Conservation (phyloP, 1,284 basidiomycete species). For the Ustilago vetiveriae region DNA sequence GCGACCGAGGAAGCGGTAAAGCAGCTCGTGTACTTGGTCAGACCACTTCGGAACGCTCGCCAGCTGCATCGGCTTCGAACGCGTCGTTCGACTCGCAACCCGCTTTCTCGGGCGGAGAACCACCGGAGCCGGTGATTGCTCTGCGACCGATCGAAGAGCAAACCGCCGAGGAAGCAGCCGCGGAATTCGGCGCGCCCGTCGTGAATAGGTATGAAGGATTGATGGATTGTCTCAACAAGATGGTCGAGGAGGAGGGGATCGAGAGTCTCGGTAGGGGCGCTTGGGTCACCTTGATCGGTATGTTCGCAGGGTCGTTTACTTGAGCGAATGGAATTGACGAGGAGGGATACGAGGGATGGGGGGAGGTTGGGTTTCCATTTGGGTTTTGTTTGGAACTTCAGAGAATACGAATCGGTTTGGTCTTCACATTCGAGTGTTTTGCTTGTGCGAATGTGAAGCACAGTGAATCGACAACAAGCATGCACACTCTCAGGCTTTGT, state of each 20-base stretch:
- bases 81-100: conserved; percentile 13
- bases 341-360: neutral
- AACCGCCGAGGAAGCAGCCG: conserved; percentile 47
- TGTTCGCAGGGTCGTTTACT: conserved; percentile 57
- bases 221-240: conserved; percentile 62
- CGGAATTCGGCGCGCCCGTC: conserved; percentile 60
- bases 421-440: too few relatives aligned
- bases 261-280: conserved; percentile 62
- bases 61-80: neutral
- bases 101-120: conserved; percentile 42
- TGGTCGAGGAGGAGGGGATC: conserved; percentile 63
- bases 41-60: conserved; percentile 1
- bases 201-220: conserved; percentile 60
- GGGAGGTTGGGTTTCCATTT: neutral
- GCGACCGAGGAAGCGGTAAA: conserved; percentile 4
- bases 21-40: conserved; percentile 21
- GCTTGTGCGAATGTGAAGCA: too few relatives aligned
- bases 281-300: conserved; percentile 57
- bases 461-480: too few relatives aligned
- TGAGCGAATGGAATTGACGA: too few relatives aligned
- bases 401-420: too few relatives aligned
- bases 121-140: conserved; percentile 64
- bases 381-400: too few relatives aligned
- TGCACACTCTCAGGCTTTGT: too few relatives aligned
- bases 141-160: conserved; percentile 62